Percentiles rank a stretch among this genome's conserved stretches.
phyloP scores from a whole-genome alignment of 1,139 yeast genomes.

The Nadsonia starkeyi-henricii region DNA sequence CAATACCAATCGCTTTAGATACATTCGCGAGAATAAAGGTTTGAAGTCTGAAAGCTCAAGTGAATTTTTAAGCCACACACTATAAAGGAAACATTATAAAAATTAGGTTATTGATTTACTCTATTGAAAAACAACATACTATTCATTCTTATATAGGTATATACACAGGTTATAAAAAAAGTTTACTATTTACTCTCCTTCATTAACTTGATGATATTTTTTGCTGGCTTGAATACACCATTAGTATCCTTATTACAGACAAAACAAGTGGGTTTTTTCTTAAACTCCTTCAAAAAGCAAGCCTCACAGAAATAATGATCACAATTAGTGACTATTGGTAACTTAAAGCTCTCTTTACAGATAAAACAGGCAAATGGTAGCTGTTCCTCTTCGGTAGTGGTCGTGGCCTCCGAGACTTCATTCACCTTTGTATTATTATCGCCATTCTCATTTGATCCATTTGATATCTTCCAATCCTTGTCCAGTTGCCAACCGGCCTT shows the following conservation, averaged over 20 bases:
- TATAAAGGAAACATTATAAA: no score
- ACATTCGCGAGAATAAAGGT: no score
- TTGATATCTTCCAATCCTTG: constrained; percentile 53
- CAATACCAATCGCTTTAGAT: no score
- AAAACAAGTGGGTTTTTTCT: constrained; percentile 36
- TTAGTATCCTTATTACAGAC: constrained; percentile 32
- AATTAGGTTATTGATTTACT: no score
- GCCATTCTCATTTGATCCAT: constrained; percentile 9
- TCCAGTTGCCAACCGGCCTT: constrained; percentile 55
- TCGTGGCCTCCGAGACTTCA: constrained; percentile 3
- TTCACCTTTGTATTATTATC: constrained; percentile 8
- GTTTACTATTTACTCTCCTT: no score
- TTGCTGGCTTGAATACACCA: constrained; percentile 16
- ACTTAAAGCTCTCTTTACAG: constrained; percentile 42
- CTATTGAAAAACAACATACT: no score
- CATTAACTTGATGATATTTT: not conserved
- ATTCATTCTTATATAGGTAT: no score
- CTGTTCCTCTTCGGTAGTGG: constrained; percentile 11
- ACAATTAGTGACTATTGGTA: constrained; percentile 52
- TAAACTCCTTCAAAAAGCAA: constrained; percentile 44
- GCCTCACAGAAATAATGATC: constrained; percentile 51
- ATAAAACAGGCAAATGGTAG: constrained; percentile 53
- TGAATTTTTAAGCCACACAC: no score
- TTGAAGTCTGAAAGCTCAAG: no score
- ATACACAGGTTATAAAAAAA: no score